Evolutionary conservation across 805 yeast genomes (phyloP), one percentile per base, ranked within the genome.

Genomic region (Tetrapisispora pingtungensis): DNA sequence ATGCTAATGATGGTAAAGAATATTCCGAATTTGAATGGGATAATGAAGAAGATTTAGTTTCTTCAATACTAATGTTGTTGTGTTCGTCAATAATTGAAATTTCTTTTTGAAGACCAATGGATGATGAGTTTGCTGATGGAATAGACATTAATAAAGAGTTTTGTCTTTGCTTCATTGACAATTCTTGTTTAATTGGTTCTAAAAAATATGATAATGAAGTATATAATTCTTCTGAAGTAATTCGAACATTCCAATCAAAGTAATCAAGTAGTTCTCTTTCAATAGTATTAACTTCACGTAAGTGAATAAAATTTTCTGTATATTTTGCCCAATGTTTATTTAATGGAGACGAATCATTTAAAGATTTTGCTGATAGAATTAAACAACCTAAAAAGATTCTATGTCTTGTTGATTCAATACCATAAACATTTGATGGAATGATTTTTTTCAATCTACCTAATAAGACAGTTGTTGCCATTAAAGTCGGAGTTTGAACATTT

Each of bases 321-420:
- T 89, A 89, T 47, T 77, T 73, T 10, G 95, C 81, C 98, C 98
- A 90, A 68, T 90, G 96, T 67, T 83, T 88, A 68, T 90, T 90
- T 63, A 88, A 74, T 35, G 97, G 97, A 15, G 93, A 81, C 8
- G 95, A 84, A 69, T 90, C 98, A 66, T 90, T 90, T 51, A 87
- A 74, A 51, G 80, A 79, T 68, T 90, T 90, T 17, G 97, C 96
- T 18, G 95, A 84, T 42, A 90, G 67, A 41, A 90, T 85, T 46
- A 90, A 72, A 33, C 95, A 77, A 0, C 96, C 95, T 44, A 90
- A 69, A 53, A 90, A 90, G 48, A 90, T 84, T 46, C 97, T 73
- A 68, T 90, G 97, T 58, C 94, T 77, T 14, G 97, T 88, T 46
- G 96, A 83, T 44, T 79, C 86, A 75, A 89, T 87, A 15, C 97